These are phyloP conservation scores for Backusella australiensis DNA, from an alignment of 192 early-diverging fungal species.

Conservation along the genomic window DNA sequence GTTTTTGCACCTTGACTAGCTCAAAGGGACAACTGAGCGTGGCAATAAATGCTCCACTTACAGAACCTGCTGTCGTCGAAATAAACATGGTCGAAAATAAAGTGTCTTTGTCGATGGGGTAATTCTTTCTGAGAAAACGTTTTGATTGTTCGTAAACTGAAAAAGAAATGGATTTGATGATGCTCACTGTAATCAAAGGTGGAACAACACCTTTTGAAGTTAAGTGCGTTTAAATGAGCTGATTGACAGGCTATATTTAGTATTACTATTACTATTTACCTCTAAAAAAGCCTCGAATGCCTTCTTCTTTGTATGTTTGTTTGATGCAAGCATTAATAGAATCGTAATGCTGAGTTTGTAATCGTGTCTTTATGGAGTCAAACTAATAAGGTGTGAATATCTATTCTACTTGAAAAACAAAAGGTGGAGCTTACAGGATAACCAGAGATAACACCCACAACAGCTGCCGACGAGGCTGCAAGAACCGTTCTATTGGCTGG, in stretches of 20 bases:
- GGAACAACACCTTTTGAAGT: slow-evolving; percentile 60
- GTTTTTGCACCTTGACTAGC: slow-evolving; percentile 75
- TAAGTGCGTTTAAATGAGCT: too few species aligned
- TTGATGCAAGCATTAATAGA: slow-evolving; percentile 75
- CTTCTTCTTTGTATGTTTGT: slow-evolving; percentile 76
- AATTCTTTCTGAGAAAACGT: slow-evolving; percentile 41
- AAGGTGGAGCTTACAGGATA: slow-evolving; percentile 50
- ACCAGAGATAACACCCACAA: slow-evolving; percentile 64
- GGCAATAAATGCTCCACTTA: slow-evolving; percentile 65
- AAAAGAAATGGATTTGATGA: slow-evolving; percentile 89
- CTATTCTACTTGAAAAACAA: not conserved
- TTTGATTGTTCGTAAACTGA: slow-evolving; percentile 83
- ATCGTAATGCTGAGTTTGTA: slow-evolving; percentile 90
- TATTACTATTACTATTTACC: slow-evolving; percentile 39
- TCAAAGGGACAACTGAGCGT: slow-evolving; percentile 73
- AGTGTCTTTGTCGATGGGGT: slow-evolving; percentile 32
- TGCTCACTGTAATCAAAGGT: slow-evolving; percentile 77
- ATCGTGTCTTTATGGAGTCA: slow-evolving; percentile 95
- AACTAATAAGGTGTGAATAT: slow-evolving; percentile 47
- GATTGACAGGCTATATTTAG: too few species aligned
- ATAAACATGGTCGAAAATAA: slow-evolving; percentile 43
- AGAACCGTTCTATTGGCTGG: slow-evolving; percentile 58
- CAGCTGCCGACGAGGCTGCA: slow-evolving; percentile 68
- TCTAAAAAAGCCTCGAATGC: slow-evolving; percentile 82
- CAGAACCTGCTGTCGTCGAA: slow-evolving; percentile 52